Percentiles rank a stretch among this genome's conserved stretches.
Evolutionary conservation across 2,329 filamentous ascomycete species (phyloP).

Genomic region (Fusarium anthophilum): DNA sequence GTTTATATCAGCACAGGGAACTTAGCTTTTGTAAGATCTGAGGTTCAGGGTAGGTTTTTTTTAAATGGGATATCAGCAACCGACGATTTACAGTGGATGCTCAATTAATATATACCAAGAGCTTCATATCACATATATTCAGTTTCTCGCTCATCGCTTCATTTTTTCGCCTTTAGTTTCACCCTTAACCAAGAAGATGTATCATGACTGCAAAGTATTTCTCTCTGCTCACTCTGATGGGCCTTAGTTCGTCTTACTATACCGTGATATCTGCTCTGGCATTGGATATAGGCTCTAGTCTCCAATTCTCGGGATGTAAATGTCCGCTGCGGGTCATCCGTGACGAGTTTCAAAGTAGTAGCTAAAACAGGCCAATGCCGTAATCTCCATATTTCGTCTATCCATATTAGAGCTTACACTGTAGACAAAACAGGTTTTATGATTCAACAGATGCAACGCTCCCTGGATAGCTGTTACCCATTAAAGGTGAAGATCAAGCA

Average conservation of each 20-base stretch:
- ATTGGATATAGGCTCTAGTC: too few species aligned
- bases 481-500: not conserved
- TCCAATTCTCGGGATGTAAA: not conserved
- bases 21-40: not conserved
- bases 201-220: not conserved
- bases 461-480: not conserved
- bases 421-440: not conserved
- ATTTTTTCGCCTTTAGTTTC: not conserved
- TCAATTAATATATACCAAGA: not conserved
- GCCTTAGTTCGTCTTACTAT: not conserved
- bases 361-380: not conserved
- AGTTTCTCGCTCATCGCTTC: not conserved
- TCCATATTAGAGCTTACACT: not conserved
- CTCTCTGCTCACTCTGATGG: not conserved
- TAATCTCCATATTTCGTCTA: not conserved
- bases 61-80: not conserved
- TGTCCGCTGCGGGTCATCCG: not conserved
- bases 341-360: not conserved
- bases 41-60: not conserved
- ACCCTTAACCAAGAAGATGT: fast-evolving
- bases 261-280: not conserved
- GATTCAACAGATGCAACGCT: not conserved
- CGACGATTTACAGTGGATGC: not conserved
- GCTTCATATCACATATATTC: not conserved
- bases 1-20: not conserved